Conservation (phyloP, 2,329 filamentous ascomycete species). For the Penicillium palitans region DNA sequence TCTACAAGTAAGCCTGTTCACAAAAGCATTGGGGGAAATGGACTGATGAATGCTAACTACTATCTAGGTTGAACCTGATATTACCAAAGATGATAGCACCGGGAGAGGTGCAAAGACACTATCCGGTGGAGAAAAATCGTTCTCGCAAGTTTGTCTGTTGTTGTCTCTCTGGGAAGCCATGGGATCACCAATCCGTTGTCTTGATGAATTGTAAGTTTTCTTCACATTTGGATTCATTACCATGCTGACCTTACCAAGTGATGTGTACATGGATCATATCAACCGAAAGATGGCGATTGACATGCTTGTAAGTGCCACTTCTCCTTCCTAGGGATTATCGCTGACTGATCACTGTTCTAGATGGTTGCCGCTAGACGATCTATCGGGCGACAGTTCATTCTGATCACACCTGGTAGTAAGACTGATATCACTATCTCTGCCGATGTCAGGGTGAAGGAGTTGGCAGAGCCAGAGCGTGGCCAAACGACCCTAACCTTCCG, state of each 20-base stretch:
- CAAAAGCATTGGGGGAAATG: not conserved
- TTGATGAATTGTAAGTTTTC: conserved; percentile 77
- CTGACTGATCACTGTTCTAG: conserved; percentile 45
- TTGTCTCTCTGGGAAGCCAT: conserved; percentile 97
- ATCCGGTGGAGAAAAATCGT: conserved; percentile 95
- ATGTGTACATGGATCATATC: conserved; percentile 98
- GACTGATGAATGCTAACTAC: conserved; percentile 9
- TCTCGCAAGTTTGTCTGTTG: conserved; percentile 91
- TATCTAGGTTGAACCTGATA: conserved; percentile 62
- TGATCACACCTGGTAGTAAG: conserved; percentile 93
- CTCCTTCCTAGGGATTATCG: not conserved
- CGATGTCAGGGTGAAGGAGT: conserved; percentile 48
- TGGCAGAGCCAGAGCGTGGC: conserved; percentile 48
- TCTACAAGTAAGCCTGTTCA: conserved; percentile 61
- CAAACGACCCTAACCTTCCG: conserved; percentile 43
- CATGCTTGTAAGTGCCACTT: conserved; percentile 71
- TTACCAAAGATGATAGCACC: conserved; percentile 65
- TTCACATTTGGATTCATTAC: conserved; percentile 15
- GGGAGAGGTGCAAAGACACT: conserved; percentile 87
- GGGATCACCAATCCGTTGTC: conserved; percentile 88
- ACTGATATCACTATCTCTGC: conserved; percentile 47
- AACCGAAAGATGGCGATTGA: conserved; percentile 91
- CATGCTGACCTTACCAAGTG: conserved; percentile 47
- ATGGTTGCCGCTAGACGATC: conserved; percentile 81
- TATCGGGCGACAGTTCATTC: conserved; percentile 89